phyloP scores from a whole-genome alignment of 1,139 yeast species.

The Suhomyces yuchorum region DNA sequence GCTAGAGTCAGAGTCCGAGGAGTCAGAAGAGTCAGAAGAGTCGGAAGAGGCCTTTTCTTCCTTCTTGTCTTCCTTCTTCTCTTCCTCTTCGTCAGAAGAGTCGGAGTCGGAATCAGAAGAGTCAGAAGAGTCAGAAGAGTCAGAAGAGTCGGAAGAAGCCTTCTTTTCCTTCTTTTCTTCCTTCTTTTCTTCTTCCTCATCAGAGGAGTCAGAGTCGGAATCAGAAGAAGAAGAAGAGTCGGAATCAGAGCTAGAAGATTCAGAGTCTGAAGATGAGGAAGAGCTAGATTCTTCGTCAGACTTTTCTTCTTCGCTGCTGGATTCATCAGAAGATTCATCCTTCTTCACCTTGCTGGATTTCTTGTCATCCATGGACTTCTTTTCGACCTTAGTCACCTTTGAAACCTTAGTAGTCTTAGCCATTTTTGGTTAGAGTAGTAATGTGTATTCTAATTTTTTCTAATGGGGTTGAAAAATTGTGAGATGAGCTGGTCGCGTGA shows the following conservation, averaged over 20 bases:
- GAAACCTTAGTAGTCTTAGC: slow-evolving; percentile 32
- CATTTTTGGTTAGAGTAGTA: slow-evolving; percentile 22
- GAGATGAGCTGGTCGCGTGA: slow-evolving; percentile 13
- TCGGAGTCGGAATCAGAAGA: slow-evolving; percentile 23
- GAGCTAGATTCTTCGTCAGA: slow-evolving; percentile 28
- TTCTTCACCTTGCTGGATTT: slow-evolving; percentile 21
- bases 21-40: slow-evolving; percentile 17
- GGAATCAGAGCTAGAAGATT: slow-evolving; percentile 19
- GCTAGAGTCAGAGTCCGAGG: slow-evolving; percentile 19
- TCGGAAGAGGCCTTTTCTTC: slow-evolving; percentile 19
- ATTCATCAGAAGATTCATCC: slow-evolving; percentile 26
- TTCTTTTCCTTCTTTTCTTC: slow-evolving; percentile 20
- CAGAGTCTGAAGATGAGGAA: slow-evolving; percentile 24
- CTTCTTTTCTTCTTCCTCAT: slow-evolving; percentile 22
- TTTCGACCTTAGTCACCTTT: slow-evolving; percentile 17
- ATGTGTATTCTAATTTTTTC: slow-evolving; percentile 6
- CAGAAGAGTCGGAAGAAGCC: slow-evolving; percentile 21
- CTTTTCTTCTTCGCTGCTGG: slow-evolving; percentile 13
- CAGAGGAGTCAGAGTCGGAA: slow-evolving; percentile 26
- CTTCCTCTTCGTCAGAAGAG: slow-evolving; percentile 19
- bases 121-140: slow-evolving; percentile 17
- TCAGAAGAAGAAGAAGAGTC: slow-evolving; percentile 25
- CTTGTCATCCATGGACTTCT: slow-evolving; percentile 8
- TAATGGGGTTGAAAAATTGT: slow-evolving; percentile 9
- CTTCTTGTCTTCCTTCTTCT: slow-evolving; percentile 22